A percentile compares a stretch with the other conserved stretches of the same genome.
Evolutionary conservation across 2,329 filamentous ascomycete genomes (phyloP).

Genomic region (Botryotinia narcissicola): DNA sequence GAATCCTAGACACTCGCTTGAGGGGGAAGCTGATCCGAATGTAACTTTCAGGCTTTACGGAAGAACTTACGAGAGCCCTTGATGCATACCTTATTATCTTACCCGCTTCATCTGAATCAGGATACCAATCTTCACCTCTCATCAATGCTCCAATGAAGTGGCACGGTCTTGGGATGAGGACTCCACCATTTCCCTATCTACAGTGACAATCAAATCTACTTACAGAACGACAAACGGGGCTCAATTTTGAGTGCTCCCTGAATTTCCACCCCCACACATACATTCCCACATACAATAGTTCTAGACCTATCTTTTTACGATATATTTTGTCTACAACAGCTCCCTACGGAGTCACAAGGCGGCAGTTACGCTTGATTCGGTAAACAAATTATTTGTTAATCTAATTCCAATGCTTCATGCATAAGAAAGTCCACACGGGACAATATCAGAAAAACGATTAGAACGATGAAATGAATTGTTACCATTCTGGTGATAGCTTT

Average conservation of each 20-base stretch:
- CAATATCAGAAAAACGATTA: background rate
- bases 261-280: constrained; percentile 18
- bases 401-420: constrained; percentile 8
- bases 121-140: background rate
- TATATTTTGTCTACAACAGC: constrained; percentile 9
- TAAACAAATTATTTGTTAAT: constrained; percentile 15
- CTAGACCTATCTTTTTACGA: constrained; percentile 18
- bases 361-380: constrained; percentile 20
- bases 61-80: constrained; percentile 13
- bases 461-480: background rate
- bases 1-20: constrained; percentile 8
- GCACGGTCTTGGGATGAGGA: background rate
- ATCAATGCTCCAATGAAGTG: background rate
- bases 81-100: constrained; percentile 10
- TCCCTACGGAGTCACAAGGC: constrained; percentile 12
- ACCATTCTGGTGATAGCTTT: constrained; percentile 11
- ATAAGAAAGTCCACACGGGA: background rate
- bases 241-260: background rate
- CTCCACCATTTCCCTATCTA: constrained; percentile 16
- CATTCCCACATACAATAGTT: constrained; percentile 9
- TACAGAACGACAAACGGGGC: constrained; percentile 9
- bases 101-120: background rate
- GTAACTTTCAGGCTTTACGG: constrained; percentile 7
- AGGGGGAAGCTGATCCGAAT: constrained; percentile 17
- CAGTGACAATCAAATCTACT: background rate